These are phyloP conservation scores for Nemania sp. DNA, from an alignment of 2,329 filamentous ascomycete species.

Conservation along the genomic window DNA sequence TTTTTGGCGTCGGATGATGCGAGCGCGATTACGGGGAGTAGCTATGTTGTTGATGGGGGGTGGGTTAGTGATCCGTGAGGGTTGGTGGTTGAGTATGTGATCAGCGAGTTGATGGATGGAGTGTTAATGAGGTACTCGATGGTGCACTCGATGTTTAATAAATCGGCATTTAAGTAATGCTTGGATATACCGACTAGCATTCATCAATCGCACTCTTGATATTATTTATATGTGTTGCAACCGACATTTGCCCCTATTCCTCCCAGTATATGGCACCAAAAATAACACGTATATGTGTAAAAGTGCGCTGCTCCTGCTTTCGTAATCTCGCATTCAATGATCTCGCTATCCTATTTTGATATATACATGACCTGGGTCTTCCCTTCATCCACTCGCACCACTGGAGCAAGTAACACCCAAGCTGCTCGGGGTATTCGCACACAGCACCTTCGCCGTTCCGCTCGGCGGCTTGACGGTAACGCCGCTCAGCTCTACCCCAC, in stretches of 20 bases:
- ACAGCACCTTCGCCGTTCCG: constrained; percentile 27
- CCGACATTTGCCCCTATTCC: too few relatives aligned
- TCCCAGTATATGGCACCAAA: too few relatives aligned
- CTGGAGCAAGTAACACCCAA: constrained; percentile 29
- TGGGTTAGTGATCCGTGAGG: constrained; percentile 49
- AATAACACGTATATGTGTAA: too few relatives aligned
- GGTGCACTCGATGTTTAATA: too few relatives aligned
- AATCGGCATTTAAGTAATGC: too few relatives aligned
- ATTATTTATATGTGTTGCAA: too few relatives aligned
- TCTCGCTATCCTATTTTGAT: too few relatives aligned
- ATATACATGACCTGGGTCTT: background rate
- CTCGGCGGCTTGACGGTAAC: constrained; percentile 31
- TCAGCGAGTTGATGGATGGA: background rate
- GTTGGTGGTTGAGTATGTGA: background rate
- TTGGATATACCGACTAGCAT: too few relatives aligned
- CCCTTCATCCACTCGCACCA: constrained; percentile 22
- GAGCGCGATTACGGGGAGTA: constrained; percentile 59
- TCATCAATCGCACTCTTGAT: too few relatives aligned
- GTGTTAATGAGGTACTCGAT: background rate
- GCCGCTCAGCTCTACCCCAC: constrained; percentile 30
- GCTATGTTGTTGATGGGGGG: constrained; percentile 55
- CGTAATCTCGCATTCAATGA: too few relatives aligned
- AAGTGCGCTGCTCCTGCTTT: too few relatives aligned
- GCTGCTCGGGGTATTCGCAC: constrained; percentile 32
- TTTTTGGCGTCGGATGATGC: constrained; percentile 61